Evolutionary conservation across 257 asterid species (phyloP).

Genomic region (Primulina eburnea): DNA sequence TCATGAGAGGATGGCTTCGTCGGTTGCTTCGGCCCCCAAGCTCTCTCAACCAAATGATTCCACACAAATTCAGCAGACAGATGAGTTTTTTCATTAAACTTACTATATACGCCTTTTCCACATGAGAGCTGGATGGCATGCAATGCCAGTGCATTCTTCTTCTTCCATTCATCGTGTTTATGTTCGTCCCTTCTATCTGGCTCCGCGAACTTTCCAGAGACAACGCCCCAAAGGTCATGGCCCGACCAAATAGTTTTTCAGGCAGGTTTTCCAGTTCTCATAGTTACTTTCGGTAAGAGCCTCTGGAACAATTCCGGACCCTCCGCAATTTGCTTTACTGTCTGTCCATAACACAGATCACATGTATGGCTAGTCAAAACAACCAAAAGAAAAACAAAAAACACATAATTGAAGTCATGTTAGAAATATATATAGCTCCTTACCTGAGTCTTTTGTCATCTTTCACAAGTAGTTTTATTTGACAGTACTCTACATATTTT

Average conservation of each 20-base stretch:
- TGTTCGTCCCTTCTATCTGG: conserved; percentile 24
- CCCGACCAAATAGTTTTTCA: conserved; percentile 38
- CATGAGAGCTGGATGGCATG: conserved; percentile 48
- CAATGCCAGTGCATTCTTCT: conserved; percentile 39
- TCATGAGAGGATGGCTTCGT: neutral
- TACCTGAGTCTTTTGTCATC: neutral
- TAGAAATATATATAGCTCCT: neutral
- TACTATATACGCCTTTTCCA: conserved; percentile 33
- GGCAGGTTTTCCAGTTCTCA: conserved; percentile 41
- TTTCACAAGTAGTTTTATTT: neutral
- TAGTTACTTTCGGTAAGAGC: conserved; percentile 39
- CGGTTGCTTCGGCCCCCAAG: neutral
- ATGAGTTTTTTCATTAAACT: conserved; percentile 28
- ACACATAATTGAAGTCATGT: neutral
- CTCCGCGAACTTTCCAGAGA: conserved; percentile 32
- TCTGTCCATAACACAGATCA: too few species aligned
- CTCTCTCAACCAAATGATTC: conserved; percentile 37
- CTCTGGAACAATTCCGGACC: conserved; percentile 34
- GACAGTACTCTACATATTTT: neutral
- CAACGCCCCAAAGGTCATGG: conserved; percentile 47
- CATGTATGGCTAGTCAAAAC: too few species aligned
- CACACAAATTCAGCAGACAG: conserved; percentile 33
- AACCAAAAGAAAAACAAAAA: too few species aligned
- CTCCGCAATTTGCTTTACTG: neutral
- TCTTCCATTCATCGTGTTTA: conserved; percentile 39